Conservation (phyloP, 208 protist genomes). For the Dictyostelium gargantuum region DNA sequence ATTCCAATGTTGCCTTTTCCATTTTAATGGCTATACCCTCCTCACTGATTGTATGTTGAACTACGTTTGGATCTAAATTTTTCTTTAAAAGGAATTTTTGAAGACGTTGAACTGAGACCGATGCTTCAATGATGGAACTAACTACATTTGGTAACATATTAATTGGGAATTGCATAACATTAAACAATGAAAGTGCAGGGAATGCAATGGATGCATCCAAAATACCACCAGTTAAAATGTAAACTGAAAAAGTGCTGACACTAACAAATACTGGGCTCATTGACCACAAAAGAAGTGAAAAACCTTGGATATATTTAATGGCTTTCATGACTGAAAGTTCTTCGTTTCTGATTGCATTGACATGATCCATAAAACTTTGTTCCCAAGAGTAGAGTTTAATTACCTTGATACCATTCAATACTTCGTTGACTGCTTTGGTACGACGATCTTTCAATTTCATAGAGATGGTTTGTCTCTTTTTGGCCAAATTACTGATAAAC, state of each 20-base stretch:
- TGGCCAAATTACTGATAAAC: background rate
- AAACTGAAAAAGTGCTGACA: constrained; percentile 72
- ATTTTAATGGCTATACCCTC: constrained; percentile 5
- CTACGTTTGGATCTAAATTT: constrained; percentile 55
- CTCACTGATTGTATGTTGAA: background rate
- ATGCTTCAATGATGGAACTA: constrained; percentile 58
- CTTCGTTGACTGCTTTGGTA: constrained; percentile 90
- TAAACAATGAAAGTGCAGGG: constrained; percentile 64
- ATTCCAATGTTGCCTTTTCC: constrained; percentile 9
- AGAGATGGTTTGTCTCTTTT: background rate
- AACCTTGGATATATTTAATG: constrained; percentile 39
- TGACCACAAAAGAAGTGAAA: constrained; percentile 36
- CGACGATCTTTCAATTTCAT: constrained; percentile 86
- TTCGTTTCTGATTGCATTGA: constrained; percentile 45
- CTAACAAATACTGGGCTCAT: constrained; percentile 71
- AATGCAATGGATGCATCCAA: constrained; percentile 58
- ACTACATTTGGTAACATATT: constrained; percentile 74
- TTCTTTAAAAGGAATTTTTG: constrained; percentile 59
- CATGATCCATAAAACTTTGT: constrained; percentile 68
- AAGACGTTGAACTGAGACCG: constrained; percentile 51
- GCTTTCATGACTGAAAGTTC: constrained; percentile 63
- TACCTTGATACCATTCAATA: constrained; percentile 90
- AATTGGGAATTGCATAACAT: constrained; percentile 75
- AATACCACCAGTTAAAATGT: constrained; percentile 1
- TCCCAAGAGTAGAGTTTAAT: constrained; percentile 93